Conservation (phyloP, 1,284 basidiomycete species). For the Porodaedalea pini region DNA sequence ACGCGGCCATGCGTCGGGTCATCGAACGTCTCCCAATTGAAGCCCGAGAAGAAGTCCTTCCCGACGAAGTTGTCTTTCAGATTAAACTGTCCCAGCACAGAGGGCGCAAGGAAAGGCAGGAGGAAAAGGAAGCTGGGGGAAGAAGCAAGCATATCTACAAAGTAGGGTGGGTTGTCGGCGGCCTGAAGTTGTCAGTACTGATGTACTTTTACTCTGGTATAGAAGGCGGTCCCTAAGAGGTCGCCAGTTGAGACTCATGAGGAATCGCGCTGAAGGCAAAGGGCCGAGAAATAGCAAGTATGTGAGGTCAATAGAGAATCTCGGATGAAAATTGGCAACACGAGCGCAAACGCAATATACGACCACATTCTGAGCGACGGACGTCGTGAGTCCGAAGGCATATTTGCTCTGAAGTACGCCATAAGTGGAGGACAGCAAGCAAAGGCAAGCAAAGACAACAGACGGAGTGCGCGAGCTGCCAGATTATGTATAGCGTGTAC, state of each 20-base stretch:
- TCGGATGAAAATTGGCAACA: no score
- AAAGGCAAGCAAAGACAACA: no score
- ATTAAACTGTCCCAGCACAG: constrained; percentile 4
- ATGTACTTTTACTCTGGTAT: not conserved
- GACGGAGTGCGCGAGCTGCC: no score
- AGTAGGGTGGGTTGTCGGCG: not conserved
- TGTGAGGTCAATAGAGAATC: no score
- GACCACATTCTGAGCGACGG: no score
- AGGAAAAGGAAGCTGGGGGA: not conserved
- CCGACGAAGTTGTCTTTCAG: constrained; percentile 37
- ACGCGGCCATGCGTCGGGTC: constrained; percentile 58
- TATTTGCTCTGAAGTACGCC: no score
- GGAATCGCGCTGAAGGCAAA: not conserved
- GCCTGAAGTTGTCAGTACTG: no score
- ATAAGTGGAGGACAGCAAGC: no score
- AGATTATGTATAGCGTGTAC: no score
- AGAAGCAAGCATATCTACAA: not conserved
- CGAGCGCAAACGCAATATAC: no score
- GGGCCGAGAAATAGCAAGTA: not conserved
- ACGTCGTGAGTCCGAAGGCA: no score
- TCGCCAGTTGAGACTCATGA: no score
- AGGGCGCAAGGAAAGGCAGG: not conserved
- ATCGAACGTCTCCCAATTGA: constrained; percentile 43
- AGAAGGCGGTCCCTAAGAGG: not conserved
- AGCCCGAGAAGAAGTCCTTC: constrained; percentile 40